Base-by-base conservation (phyloP, 352 stramenopile genomes). In the Phytophthora pini region DNA sequence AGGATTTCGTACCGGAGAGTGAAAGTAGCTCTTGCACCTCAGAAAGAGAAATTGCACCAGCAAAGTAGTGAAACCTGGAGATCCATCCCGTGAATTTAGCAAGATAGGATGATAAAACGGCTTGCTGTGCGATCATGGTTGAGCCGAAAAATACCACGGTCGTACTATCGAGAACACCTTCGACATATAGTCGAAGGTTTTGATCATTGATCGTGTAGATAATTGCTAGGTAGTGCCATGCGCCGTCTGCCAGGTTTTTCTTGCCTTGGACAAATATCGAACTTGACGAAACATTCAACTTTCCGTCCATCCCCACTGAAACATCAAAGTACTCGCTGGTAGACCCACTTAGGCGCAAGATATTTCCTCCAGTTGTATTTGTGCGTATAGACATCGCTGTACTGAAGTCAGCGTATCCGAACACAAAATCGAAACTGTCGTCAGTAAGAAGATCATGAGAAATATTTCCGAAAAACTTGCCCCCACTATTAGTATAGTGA, bases 341-440 rank as follows among this genome's bases (percentile, higher is more conserved):
- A 27, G 38, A 36, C 17, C 41, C 50, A 32, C 12, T 1, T 8
- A 74, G 24, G 17, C 31, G 49, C 0, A 74, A 47, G 45, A 74
- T 56, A 15, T 68, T 74, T 5, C 50, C 39, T 26, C 27, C 40
- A 8, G 27, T 54, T 4, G 13, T 24, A 2, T 43, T 45, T 1
- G 61, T 70, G 2, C 50, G 67, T 31, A 88, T 22, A 34, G 65
- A 75, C 29, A 80, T 54, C 8, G 74, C 77, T 0, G 76, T 34
- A 1, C 62, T 77, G 40, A 85, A 88, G 43, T 86, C 79, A 6
- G 86, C 13, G 12, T 83, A 56, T 20, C 79, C 79, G 61, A 88
- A 80, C 2, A 74, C 67, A 32, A 86, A 66, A 15, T 61, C 43
- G 57, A 74, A 67, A 0, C 1, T 26, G 1, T 4, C 7, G 26